Evolutionary conservation across 345 rosid genomes (phyloP).

Genomic region (Eucalyptus tenuipes): DNA sequence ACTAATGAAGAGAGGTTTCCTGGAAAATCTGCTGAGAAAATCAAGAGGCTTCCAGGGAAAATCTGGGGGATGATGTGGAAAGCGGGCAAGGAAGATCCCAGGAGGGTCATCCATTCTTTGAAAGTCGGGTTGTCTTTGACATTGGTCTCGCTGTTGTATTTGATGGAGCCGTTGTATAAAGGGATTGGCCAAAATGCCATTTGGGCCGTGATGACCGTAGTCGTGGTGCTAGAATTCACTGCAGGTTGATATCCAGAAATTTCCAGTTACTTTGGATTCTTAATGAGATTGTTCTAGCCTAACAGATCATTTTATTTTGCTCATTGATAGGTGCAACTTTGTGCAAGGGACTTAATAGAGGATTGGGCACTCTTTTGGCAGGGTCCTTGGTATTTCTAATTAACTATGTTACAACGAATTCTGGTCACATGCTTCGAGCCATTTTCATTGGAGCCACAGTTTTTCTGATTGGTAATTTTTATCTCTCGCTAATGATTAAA

Average conservation of each 20-base stretch:
- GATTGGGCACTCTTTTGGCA: slow-evolving; percentile 61
- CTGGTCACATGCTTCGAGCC: slow-evolving; percentile 46
- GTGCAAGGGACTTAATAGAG: slow-evolving; percentile 79
- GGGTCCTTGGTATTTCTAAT: slow-evolving; percentile 64
- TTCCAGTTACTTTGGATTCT: not conserved
- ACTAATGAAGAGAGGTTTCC: not conserved
- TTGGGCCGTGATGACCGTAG: slow-evolving; percentile 86
- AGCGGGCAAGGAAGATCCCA: slow-evolving; percentile 61
- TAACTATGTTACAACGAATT: slow-evolving; percentile 40
- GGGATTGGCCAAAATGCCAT: slow-evolving; percentile 51
- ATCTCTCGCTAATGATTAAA: not conserved
- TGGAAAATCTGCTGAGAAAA: not conserved
- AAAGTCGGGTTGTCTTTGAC: slow-evolving; percentile 76
- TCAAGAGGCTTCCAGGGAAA: slow-evolving; percentile 13
- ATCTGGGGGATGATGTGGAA: slow-evolving; percentile 18
- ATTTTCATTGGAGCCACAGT: slow-evolving; percentile 67
- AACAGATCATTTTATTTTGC: not conserved
- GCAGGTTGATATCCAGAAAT: slow-evolving; percentile 23
- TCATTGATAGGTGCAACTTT: slow-evolving; percentile 56
- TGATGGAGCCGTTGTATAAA: slow-evolving; percentile 54
- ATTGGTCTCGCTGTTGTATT: slow-evolving; percentile 52
- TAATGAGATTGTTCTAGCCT: not conserved
- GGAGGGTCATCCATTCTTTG: slow-evolving; percentile 57
- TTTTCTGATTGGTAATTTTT: slow-evolving; percentile 45
- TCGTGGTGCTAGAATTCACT: slow-evolving; percentile 75